Evolutionary conservation across 2,329 filamentous ascomycete genomes (phyloP).

Genomic region (Graphilbum sp.): DNA sequence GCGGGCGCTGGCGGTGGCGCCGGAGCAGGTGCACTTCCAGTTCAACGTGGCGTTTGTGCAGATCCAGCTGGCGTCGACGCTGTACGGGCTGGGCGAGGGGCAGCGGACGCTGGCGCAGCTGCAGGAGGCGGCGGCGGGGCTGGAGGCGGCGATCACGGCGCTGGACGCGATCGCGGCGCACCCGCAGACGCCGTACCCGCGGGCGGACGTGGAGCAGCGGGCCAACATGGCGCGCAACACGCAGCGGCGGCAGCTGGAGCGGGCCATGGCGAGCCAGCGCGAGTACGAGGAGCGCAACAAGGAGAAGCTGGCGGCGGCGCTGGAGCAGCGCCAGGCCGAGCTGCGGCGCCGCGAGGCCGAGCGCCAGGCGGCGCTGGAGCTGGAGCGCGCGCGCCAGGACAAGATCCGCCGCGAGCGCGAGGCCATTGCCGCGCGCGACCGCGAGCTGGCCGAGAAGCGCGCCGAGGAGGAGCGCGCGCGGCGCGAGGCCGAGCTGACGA

Average conservation of each 20-base stretch:
- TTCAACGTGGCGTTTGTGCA: conserved; percentile 98
- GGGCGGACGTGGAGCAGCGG: conserved; percentile 79
- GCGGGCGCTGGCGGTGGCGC: conserved; percentile 59
- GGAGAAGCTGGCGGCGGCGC: conserved; percentile 67
- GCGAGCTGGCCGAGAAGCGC: conserved; percentile 53
- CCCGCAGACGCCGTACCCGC: conserved; percentile 68
- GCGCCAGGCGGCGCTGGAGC: conserved; percentile 48
- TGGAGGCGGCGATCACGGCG: conserved; percentile 71
- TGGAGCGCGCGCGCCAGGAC: conserved; percentile 56
- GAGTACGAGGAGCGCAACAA: conserved; percentile 92
- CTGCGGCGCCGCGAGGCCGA: conserved; percentile 63
- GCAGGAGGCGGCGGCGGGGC: conserved; percentile 55
- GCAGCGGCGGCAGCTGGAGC: conserved; percentile 78
- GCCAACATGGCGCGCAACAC: conserved; percentile 97
- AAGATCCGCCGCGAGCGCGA: conserved; percentile 78
- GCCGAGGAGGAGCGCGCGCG: conserved; percentile 52
- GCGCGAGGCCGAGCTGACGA: conserved; percentile 64
- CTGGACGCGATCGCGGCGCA: conserved; percentile 47
- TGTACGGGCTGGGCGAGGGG: conserved; percentile 58
- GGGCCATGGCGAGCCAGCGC: conserved; percentile 66
- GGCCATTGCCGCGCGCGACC: conserved; percentile 60
- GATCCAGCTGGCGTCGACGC: conserved; percentile 74
- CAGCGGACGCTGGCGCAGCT: conserved; percentile 69
- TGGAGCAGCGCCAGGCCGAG: conserved; percentile 66
- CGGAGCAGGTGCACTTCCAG: conserved; percentile 77